Conservation (phyloP, 257 asterid genomes). For the Haberlea rhodopensis region DNA sequence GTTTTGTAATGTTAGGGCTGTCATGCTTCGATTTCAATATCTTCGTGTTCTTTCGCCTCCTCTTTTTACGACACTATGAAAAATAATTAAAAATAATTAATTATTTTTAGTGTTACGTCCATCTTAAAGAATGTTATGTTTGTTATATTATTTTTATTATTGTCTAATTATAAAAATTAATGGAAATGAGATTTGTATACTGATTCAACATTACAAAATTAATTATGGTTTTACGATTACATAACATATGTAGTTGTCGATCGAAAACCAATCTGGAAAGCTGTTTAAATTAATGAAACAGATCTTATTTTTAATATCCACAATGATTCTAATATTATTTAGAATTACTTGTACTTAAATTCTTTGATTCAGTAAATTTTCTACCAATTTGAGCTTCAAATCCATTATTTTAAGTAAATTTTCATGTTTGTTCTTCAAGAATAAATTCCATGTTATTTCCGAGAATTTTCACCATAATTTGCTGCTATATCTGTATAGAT, state of each 20-base stretch:
- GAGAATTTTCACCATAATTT: no score
- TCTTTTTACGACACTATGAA: not conserved
- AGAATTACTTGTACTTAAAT: no score
- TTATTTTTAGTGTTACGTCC: not conserved
- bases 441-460: no score
- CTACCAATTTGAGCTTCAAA: no score
- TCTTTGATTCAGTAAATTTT: not conserved
- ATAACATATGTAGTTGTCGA: not conserved
- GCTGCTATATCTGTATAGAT: no score
- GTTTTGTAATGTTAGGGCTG: not conserved
- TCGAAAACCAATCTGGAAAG: not conserved
- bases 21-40: not conserved
- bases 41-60: not conserved
- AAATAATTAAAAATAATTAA: no score
- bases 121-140: not conserved
- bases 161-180: no score
- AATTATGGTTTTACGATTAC: no score
- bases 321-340: not conserved
- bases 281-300: not conserved
- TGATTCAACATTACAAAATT: no score
- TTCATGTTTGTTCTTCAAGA: no score
- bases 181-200: no score
- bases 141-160: not conserved
- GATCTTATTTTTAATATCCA: not conserved
- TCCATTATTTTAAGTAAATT: no score